phyloP scores from a whole-genome alignment of 1,284 basidiomycete species.

The Cystobasidiaceae sp. region DNA sequence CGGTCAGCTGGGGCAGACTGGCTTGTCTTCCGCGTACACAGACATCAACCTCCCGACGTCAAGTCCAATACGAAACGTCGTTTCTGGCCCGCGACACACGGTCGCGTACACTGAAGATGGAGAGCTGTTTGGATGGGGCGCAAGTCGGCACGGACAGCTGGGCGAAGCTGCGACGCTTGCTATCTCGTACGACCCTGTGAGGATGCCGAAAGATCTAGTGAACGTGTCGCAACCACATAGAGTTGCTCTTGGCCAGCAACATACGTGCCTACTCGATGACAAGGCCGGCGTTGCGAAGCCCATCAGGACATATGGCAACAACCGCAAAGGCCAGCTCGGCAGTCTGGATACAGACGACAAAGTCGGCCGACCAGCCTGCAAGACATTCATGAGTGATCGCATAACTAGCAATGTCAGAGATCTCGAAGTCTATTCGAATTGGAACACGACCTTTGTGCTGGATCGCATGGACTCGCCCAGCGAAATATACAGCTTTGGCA shows the following conservation, averaged over 20 bases:
- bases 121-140: slow-evolving; percentile 1
- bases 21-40: too few species aligned
- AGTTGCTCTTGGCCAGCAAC: slow-evolving; percentile 32
- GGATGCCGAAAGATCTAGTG: too few species aligned
- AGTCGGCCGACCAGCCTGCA: background rate
- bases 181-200: too few species aligned
- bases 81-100: slow-evolving; percentile 19
- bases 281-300: background rate
- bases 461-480: background rate
- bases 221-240: background rate
- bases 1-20: slow-evolving; percentile 79
- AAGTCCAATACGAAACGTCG: background rate
- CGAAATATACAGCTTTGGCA: slow-evolving; percentile 52
- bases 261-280: slow-evolving; percentile 28
- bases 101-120: background rate
- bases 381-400: too few species aligned
- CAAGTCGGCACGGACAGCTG: slow-evolving; percentile 21
- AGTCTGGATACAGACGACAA: background rate
- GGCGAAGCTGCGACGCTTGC: slow-evolving; percentile 34
- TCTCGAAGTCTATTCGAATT: slow-evolving; percentile 53
- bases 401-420: too few species aligned
- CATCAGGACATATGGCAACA: background rate
- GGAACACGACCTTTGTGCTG: slow-evolving; percentile 71
- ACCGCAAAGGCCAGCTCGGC: background rate
- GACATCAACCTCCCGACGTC: background rate